phyloP scores from a whole-genome alignment of 2,329 filamentous ascomycete species.

The Ascosphaera pollenicola region DNA sequence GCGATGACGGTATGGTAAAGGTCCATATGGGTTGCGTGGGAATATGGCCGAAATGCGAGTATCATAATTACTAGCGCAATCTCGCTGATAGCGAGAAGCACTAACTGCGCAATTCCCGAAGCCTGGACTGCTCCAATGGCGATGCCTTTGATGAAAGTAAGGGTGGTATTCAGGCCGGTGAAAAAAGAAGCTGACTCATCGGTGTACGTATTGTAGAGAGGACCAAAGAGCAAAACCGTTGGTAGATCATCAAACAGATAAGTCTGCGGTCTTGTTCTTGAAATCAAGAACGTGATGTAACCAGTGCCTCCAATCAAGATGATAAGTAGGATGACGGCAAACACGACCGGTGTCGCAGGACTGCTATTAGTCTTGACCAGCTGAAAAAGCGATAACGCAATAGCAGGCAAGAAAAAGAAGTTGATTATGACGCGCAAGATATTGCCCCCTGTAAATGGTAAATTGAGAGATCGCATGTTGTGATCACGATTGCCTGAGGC shows the following conservation, averaged over 20 bases:
- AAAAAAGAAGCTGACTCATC: conserved; percentile 70
- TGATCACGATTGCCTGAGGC: conserved; percentile 55
- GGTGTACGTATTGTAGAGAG: conserved; percentile 92
- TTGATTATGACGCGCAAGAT: conserved; percentile 74
- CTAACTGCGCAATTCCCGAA: conserved; percentile 79
- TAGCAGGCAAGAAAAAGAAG: conserved; percentile 72
- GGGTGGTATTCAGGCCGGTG: conserved; percentile 62
- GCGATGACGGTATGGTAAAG: conserved; percentile 79
- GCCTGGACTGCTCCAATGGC: conserved; percentile 84
- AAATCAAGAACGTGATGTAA: conserved; percentile 66
- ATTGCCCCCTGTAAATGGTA: conserved; percentile 65
- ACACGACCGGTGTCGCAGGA: conserved; percentile 45
- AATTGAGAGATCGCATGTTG: conserved; percentile 74
- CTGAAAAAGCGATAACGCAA: conserved; percentile 77
- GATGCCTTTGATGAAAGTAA: conserved; percentile 70
- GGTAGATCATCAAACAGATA: conserved; percentile 84
- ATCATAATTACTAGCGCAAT: conserved; percentile 73
- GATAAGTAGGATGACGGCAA: conserved; percentile 55
- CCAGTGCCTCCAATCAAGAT: conserved; percentile 48
- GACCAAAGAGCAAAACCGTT: conserved; percentile 73
- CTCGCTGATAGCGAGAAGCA: conserved; percentile 82
- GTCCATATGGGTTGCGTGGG: conserved; percentile 89
- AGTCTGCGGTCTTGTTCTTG: conserved; percentile 57
- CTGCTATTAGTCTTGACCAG: conserved; percentile 52
- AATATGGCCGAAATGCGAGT: conserved; percentile 75